Evolutionary conservation across 805 yeast genomes (phyloP).

Genomic region (Kluyveromyces lactis): DNA sequence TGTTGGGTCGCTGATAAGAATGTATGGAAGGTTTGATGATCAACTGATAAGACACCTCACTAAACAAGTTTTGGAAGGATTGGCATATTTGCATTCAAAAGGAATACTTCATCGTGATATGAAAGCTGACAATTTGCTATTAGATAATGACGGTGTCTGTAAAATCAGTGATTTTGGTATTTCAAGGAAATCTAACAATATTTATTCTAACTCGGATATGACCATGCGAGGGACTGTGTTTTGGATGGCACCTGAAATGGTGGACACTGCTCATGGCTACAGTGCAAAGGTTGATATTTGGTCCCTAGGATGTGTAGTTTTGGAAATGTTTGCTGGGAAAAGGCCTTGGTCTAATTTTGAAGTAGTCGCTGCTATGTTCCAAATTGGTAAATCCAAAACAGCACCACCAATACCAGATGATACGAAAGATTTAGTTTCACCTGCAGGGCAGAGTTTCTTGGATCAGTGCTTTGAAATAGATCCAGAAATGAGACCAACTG

Average conservation of each 20-base stretch:
- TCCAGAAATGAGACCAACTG: conserved; percentile 86
- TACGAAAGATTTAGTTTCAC: conserved; percentile 53
- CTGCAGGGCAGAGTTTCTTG: conserved; percentile 60
- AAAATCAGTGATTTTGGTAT: conserved; percentile 97
- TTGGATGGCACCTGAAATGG: conserved; percentile 99
- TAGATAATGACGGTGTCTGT: conserved; percentile 88
- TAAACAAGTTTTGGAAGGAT: conserved; percentile 71
- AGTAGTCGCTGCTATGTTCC: conserved; percentile 89
- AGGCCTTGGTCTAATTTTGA: conserved; percentile 97
- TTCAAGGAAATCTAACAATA: conserved; percentile 75
- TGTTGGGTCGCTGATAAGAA: conserved; percentile 74
- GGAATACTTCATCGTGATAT: conserved; percentile 91
- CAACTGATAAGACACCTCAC: conserved; percentile 63
- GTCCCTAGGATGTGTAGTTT: conserved; percentile 95
- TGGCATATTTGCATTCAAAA: conserved; percentile 76
- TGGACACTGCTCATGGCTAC: conserved; percentile 86
- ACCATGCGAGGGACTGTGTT: conserved; percentile 98
- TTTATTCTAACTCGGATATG: conserved; percentile 90
- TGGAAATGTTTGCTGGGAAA: conserved; percentile 96
- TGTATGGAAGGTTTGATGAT: conserved; percentile 82
- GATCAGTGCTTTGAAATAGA: conserved; percentile 68
- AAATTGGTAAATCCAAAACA: conserved; percentile 72
- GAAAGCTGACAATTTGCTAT: conserved; percentile 84
- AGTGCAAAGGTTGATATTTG: conserved; percentile 97
- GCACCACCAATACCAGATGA: conserved; percentile 98